Evolutionary conservation across 2,329 filamentous ascomycete genomes (phyloP).

Genomic region (Acrocalymma vagum): DNA sequence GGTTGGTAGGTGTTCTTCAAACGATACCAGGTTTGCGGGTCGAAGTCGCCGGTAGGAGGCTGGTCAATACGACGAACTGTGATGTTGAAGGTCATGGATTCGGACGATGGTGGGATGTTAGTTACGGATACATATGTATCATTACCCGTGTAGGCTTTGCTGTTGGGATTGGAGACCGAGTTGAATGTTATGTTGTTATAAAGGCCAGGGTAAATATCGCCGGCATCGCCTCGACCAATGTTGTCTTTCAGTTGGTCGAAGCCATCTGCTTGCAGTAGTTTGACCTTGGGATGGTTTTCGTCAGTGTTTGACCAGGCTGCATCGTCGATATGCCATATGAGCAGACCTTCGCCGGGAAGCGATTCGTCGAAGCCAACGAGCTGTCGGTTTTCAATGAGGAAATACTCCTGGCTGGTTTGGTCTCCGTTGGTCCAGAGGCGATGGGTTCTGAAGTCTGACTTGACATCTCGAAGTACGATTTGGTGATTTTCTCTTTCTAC

Average conservation of each 20-base stretch:
- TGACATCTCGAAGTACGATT: conserved; percentile 30
- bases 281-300: conserved; percentile 28
- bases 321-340: conserved; percentile 36
- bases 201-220: conserved; percentile 27
- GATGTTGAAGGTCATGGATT: conserved; percentile 28
- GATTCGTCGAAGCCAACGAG: conserved; percentile 24
- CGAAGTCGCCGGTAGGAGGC: conserved; percentile 14
- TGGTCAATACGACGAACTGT: conserved; percentile 21
- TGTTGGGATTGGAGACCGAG: conserved; percentile 22
- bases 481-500: conserved; percentile 23
- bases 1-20: conserved; percentile 28
- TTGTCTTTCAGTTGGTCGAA: conserved; percentile 23
- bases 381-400: conserved; percentile 30
- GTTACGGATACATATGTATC: conserved; percentile 28
- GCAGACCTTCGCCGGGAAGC: conserved; percentile 27
- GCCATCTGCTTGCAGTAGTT: conserved; percentile 32
- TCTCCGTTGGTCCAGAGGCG: conserved; percentile 32
- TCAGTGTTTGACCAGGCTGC: conserved; percentile 18
- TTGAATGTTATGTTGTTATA: conserved; percentile 22
- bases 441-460: conserved; percentile 20
- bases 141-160: conserved; percentile 23
- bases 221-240: conserved; percentile 22
- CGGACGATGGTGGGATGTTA: conserved; percentile 19
- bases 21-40: conserved; percentile 28
- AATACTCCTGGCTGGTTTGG: conserved; percentile 24